A percentile compares a stretch with the other conserved stretches of the same genome.
Conservation (phyloP, 2,329 filamentous ascomycete species). For the Remersonia thermophila region DNA sequence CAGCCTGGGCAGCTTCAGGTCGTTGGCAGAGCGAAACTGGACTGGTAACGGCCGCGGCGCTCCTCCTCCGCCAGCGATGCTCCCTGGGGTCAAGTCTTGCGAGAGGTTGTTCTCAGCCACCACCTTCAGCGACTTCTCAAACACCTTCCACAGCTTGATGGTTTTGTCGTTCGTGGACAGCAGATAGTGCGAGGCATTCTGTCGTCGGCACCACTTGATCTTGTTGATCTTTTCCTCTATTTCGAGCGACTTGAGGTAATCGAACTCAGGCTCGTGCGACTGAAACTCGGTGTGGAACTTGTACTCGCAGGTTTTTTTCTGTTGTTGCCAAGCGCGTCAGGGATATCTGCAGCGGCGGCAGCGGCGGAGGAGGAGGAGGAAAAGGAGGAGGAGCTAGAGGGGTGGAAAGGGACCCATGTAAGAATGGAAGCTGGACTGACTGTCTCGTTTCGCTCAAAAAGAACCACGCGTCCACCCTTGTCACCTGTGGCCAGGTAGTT, state of each 20-base stretch:
- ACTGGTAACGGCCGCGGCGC: constrained; percentile 59
- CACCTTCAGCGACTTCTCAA: constrained; percentile 97
- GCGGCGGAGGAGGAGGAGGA: too few species aligned
- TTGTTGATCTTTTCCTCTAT: constrained; percentile 99
- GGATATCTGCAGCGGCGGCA: not conserved
- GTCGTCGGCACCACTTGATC: constrained; percentile 98
- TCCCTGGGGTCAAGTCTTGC: constrained; percentile 75
- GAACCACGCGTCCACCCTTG: constrained; percentile 73
- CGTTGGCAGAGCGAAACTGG: constrained; percentile 66
- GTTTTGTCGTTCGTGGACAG: constrained; percentile 99
- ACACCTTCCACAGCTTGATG: constrained; percentile 99
- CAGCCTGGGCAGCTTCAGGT: constrained; percentile 86
- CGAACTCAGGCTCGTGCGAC: constrained; percentile 98
- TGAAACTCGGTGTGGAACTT: constrained; percentile 99
- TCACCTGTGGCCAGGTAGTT: constrained; percentile 86
- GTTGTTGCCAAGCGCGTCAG: constrained; percentile 22
- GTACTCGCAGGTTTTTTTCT: constrained; percentile 99
- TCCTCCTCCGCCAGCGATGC: constrained; percentile 62
- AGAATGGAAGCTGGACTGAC: constrained; percentile 38
- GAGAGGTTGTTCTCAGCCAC: constrained; percentile 98
- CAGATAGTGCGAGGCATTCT: constrained; percentile 96
- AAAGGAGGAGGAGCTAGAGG: not conserved
- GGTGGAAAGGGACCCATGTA: not conserved
- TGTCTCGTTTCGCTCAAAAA: constrained; percentile 91
- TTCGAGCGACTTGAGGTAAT: constrained; percentile 97